A percentile compares a stretch with the other conserved stretches of the same genome.
phyloP scores from a whole-genome alignment of 2,329 filamentous ascomycete genomes.

The Botrytis fabae region DNA sequence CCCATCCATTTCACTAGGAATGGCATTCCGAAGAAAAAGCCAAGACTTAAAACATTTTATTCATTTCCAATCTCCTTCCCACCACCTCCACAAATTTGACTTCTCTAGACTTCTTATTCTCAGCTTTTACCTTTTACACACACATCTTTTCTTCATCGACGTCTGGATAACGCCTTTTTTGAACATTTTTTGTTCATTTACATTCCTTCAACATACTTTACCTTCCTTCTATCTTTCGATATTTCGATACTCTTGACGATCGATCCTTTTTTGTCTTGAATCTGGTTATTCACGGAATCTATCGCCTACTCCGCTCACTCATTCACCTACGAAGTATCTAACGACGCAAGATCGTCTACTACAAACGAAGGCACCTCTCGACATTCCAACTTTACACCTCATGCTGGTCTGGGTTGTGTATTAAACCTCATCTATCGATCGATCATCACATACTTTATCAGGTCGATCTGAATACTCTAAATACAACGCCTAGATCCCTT shows the following conservation, averaged over 20 bases:
- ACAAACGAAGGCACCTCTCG: slow-evolving; percentile 1
- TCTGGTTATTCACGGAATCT: slow-evolving; percentile 27
- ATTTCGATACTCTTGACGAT: not conserved
- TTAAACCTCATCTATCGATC: not conserved
- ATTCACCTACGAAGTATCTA: not conserved
- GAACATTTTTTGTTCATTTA: slow-evolving; percentile 17
- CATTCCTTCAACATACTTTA: slow-evolving; percentile 13
- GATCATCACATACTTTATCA: not conserved
- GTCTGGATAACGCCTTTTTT: slow-evolving; percentile 12
- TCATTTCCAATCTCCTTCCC: not conserved
- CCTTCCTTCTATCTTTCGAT: not conserved
- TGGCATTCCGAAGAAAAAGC: slow-evolving; percentile 3
- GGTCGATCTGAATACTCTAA: not conserved
- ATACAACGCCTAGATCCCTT: not conserved
- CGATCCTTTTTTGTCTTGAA: slow-evolving; percentile 1
- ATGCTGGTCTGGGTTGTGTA: slow-evolving; percentile 1
- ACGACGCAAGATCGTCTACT: slow-evolving; percentile 20
- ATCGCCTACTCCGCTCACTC: not conserved
- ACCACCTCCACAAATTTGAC: slow-evolving; percentile 11
- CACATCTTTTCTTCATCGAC: not conserved
- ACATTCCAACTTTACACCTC: slow-evolving; percentile 7
- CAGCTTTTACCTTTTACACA: not conserved
- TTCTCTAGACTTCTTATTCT: not conserved
- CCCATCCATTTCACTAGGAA: slow-evolving; percentile 3
- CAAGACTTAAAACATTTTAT: not conserved